Conservation (phyloP, 129 eudicot genomes). For the Logfia minima region DNA sequence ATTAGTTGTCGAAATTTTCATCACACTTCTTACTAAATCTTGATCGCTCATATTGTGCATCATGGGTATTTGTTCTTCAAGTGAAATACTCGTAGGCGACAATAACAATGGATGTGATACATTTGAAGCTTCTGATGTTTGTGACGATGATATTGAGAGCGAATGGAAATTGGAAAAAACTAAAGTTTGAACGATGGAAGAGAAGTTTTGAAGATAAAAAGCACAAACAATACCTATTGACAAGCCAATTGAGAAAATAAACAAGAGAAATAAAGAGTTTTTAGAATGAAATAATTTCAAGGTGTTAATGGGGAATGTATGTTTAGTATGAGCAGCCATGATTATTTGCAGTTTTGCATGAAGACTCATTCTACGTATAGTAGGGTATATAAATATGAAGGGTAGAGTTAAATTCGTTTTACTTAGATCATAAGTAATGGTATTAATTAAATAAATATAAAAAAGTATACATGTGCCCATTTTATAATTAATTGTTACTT, state of each 20-base stretch:
- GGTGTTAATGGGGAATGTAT: slow-evolving; percentile 2
- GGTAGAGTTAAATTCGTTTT: slow-evolving; percentile 1
- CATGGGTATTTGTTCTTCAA: slow-evolving; percentile 15
- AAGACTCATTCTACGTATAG: neutral
- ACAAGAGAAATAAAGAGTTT: slow-evolving; percentile 31
- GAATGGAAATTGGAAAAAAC: neutral
- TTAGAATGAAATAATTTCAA: slow-evolving; percentile 3
- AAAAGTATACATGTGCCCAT: neutral
- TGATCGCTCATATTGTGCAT: slow-evolving; percentile 57
- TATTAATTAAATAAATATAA: neutral
- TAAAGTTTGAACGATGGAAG: slow-evolving; percentile 18
- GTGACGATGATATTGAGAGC: neutral
- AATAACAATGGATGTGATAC: neutral
- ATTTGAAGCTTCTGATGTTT: neutral
- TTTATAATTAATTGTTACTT: neutral
- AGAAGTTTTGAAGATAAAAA: slow-evolving; percentile 35
- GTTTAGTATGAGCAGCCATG: slow-evolving; percentile 19
- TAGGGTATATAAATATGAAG: neutral
- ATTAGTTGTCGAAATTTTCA: slow-evolving; percentile 17
- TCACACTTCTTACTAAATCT: slow-evolving; percentile 51
- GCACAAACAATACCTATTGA: slow-evolving; percentile 46
- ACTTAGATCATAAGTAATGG: slow-evolving; percentile 27
- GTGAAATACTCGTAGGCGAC: neutral
- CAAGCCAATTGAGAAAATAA: slow-evolving; percentile 44
- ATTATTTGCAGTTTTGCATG: slow-evolving; percentile 10